A percentile compares a stretch with the other conserved stretches of the same genome.
Conservation (phyloP, 2,329 filamentous ascomycete species). For the Pseudopyricularia javanii region DNA sequence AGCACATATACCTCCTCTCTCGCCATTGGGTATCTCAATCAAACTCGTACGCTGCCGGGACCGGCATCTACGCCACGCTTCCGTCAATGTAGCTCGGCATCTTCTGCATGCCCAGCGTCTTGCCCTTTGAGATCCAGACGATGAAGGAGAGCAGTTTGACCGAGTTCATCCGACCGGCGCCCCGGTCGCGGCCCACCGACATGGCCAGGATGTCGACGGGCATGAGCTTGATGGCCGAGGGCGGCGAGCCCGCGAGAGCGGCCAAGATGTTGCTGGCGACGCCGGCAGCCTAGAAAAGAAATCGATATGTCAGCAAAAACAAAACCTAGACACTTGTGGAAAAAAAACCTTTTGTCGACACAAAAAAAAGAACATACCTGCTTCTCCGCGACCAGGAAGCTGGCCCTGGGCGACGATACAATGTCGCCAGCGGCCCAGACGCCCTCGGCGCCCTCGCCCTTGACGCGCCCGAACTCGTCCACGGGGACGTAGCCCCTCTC, state of each 20-base stretch:
- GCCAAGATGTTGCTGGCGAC: constrained; percentile 42
- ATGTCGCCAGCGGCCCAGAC: constrained; percentile 44
- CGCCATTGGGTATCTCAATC: background rate
- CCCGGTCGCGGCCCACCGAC: constrained; percentile 34
- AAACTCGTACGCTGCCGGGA: background rate
- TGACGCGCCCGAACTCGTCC: constrained; percentile 37
- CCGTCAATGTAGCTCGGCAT: constrained; percentile 34
- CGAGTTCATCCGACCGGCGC: constrained; percentile 32
- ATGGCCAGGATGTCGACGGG: constrained; percentile 36
- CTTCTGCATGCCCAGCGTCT: constrained; percentile 32
- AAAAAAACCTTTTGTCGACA: background rate
- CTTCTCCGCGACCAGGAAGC: constrained; percentile 31
- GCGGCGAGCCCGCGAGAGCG: constrained; percentile 28
- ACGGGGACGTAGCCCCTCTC: constrained; percentile 31
- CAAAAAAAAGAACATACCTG: constrained; percentile 22
- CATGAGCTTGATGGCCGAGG: constrained; percentile 29
- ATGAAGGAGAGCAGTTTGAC: constrained; percentile 37
- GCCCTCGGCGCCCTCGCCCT: constrained; percentile 19
- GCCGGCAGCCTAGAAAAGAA: constrained; percentile 24
- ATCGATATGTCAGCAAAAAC: background rate
- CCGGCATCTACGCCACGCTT: constrained; percentile 25
- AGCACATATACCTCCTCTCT: background rate
- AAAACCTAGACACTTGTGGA: background rate
- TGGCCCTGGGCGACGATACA: constrained; percentile 33
- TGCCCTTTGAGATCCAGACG: constrained; percentile 38